Evolutionary conservation across 768 basidiomycete species (phyloP), one percentile per base, ranked within the genome.

Genomic region (Xerocomus potaroensis): DNA sequence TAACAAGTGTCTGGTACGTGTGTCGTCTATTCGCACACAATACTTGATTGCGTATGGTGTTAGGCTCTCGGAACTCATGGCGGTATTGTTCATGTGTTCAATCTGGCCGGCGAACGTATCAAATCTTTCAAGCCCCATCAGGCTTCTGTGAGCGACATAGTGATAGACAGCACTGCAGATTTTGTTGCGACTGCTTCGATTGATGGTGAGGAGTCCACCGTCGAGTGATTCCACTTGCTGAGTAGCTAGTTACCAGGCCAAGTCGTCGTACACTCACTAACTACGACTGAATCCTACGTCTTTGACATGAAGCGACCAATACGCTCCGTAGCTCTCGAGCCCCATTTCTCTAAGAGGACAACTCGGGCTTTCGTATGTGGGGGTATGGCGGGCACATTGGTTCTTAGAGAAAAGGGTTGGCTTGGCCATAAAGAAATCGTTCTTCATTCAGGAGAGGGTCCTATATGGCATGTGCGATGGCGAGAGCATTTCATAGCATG

Each of bases 321-420:
- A 76, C 84, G 88, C 5, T 84, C 87, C 3, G 77, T 98, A 36
- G 81, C 93, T 2, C 76, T 98, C 46, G 95, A 97, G 59, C 96
- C 96, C 6, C 77, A 83, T 49, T 99, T 95, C 51, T 80, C 86
- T 4, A 88, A 87, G 66, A 80, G 79, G 41, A 75, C 76, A 30
- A 79, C 87, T 8, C 77, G 91, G 18, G 78, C 87, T 0, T 85
- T 96, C 56, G 87, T 96, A 10, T 91, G 87, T 45, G 96, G 95
- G 18, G 96, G 96, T 8, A 77, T 95, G 76, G 86, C 90, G 0
- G 95, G 96, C 4, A 81, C 76, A 18, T 70, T 99, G 22, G 72
- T 89, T n/a, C 58, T 96, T 56, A 81, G 88, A 53, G 95, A 97
- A 72, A 97, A 96, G 62, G 90, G 93, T 6, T 97, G 96, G 94